Percentiles rank a stretch among this genome's conserved stretches.
These are phyloP conservation scores for Puya raimondii DNA, from an alignment of 176 grass and related monocot genomes.

Conservation along the genomic window DNA sequence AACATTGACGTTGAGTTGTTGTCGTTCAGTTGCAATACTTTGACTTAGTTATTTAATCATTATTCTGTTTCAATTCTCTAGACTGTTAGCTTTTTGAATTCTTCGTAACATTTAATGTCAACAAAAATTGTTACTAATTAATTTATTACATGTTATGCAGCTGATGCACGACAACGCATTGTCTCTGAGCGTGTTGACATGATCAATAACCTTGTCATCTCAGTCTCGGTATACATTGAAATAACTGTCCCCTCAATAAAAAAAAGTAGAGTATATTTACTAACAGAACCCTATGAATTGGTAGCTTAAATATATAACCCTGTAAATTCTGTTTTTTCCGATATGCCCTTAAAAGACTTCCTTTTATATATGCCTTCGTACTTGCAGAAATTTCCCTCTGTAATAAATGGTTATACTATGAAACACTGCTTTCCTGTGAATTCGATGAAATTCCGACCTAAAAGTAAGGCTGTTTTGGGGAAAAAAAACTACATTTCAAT, in stretches of 20 bases:
- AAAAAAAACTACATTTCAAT: too few species aligned
- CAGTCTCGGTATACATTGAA: slow-evolving; percentile 71
- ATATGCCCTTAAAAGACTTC: too few species aligned
- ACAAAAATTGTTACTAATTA: slow-evolving; percentile 20
- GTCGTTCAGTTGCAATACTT: background rate
- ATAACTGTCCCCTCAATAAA: background rate
- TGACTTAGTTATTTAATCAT: background rate
- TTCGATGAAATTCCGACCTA: too few species aligned
- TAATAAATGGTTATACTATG: too few species aligned
- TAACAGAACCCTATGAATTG: background rate
- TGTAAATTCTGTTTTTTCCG: background rate
- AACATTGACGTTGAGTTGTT: too few species aligned
- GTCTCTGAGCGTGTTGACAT: slow-evolving; percentile 91
- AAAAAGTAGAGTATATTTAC: background rate
- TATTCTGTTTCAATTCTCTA: background rate
- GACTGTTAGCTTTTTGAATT: background rate
- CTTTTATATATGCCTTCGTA: too few species aligned
- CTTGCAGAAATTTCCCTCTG: too few species aligned
- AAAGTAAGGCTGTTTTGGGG: too few species aligned
- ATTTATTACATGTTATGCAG: slow-evolving; percentile 39
- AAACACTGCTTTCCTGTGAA: too few species aligned
- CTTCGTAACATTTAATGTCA: background rate
- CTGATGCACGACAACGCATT: slow-evolving; percentile 94
- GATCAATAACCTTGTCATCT: slow-evolving; percentile 83
- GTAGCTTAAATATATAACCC: background rate